These are phyloP conservation scores for Lasiosphaeria hispida DNA, from an alignment of 495 filamentous ascomycete genomes.

Conservation along the genomic window DNA sequence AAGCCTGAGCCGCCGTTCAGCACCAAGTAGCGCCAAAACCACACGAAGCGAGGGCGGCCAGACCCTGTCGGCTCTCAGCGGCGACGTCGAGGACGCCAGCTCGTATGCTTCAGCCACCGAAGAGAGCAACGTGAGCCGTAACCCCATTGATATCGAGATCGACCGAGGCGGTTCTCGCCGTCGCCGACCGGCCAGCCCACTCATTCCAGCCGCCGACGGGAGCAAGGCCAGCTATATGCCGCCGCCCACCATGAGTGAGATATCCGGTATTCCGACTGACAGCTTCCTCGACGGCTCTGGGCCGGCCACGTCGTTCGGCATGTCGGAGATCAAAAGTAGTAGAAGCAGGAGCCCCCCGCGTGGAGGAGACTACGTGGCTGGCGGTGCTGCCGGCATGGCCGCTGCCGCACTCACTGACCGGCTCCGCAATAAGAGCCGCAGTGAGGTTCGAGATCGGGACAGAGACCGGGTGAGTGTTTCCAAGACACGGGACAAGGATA, in stretches of 20 bases:
- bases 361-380: conserved; percentile 34
- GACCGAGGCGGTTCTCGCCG: conserved; percentile 35
- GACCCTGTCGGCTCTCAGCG: conserved; percentile 39
- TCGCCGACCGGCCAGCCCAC: conserved; percentile 52
- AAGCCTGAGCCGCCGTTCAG: conserved; percentile 59
- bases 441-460: conserved; percentile 37
- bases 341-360: conserved; percentile 37
- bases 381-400: conserved; percentile 35
- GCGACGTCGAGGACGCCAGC: conserved; percentile 52
- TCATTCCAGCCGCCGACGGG: conserved; percentile 54
- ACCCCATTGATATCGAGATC: conserved; percentile 85
- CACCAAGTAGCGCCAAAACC: conserved; percentile 50
- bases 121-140: conserved; percentile 67
- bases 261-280: conserved; percentile 87
- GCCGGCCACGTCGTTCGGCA: conserved; percentile 24
- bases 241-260: conserved; percentile 64
- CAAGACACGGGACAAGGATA: conserved; percentile 33
- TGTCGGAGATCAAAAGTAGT: conserved; percentile 34
- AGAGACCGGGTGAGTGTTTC: conserved; percentile 24
- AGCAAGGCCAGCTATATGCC: conserved; percentile 59
- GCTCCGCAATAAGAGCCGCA: conserved; percentile 40
- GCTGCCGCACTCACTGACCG: conserved; percentile 51
- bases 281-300: conserved; percentile 77
- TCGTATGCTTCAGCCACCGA: conserved; percentile 74
- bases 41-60: conserved; percentile 42